Percentiles rank a stretch among this genome's conserved stretches.
Evolutionary conservation across 1,284 basidiomycete species (phyloP).

Genomic region (Boletus semigastroideus): DNA sequence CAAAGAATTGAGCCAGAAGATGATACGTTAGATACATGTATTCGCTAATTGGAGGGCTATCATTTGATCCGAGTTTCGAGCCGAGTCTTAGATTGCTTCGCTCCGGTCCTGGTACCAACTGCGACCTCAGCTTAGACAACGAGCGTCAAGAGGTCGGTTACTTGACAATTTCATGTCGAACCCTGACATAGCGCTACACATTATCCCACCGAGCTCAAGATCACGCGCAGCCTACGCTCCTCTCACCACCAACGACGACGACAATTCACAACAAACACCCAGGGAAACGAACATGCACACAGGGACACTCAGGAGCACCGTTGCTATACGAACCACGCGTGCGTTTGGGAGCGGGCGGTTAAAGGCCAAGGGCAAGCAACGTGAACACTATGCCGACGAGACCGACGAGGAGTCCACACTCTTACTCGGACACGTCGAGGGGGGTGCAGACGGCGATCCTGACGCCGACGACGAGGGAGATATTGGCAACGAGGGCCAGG

Average conservation of each 20-base stretch:
- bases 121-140: neutral
- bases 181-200: slow-evolving; percentile 69
- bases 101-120: too few species aligned
- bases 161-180: slow-evolving; percentile 23
- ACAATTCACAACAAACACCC: slow-evolving; percentile 27
- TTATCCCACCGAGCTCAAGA: slow-evolving; percentile 50
- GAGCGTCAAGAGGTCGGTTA: slow-evolving; percentile 7
- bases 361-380: slow-evolving; percentile 42
- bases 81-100: too few species aligned
- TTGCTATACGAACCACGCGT: slow-evolving; percentile 34
- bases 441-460: slow-evolving; percentile 19
- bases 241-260: slow-evolving; percentile 39
- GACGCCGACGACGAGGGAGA: slow-evolving; percentile 30
- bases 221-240: slow-evolving; percentile 47
- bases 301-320: slow-evolving; percentile 34
- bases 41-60: too few species aligned
- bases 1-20: slow-evolving; percentile 12
- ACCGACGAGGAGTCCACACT: slow-evolving; percentile 57
- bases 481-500: slow-evolving; percentile 18
- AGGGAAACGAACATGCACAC: slow-evolving; percentile 34
- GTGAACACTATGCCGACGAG: slow-evolving; percentile 57
- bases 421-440: slow-evolving; percentile 41
- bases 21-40: neutral
- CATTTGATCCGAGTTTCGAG: too few species aligned
- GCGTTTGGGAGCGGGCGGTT: slow-evolving; percentile 22